phyloP scores from a whole-genome alignment of 805 yeast genomes.

The Alloascoidea africana region DNA sequence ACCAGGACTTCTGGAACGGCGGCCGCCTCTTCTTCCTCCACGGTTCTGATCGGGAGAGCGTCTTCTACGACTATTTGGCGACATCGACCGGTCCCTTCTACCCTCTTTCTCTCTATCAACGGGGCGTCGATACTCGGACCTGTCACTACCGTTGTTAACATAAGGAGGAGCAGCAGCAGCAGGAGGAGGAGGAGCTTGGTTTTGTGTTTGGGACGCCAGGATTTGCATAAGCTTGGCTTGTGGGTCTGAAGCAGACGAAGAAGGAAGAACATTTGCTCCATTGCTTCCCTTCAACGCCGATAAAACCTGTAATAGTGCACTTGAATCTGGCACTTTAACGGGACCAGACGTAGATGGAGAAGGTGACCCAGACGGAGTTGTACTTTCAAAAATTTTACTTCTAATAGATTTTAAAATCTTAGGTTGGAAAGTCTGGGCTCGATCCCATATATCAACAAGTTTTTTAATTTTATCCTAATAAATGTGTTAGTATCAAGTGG shows the following conservation, averaged over 20 bases:
- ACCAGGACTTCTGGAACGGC: slow-evolving; percentile 4
- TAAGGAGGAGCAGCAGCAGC: slow-evolving; percentile 5
- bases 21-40: neutral
- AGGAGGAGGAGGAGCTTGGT: slow-evolving; percentile 5
- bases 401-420: slow-evolving; percentile 39
- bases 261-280: slow-evolving; percentile 3
- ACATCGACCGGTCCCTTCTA: slow-evolving; percentile 8
- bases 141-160: slow-evolving; percentile 5
- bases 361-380: too few relatives aligned
- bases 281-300: slow-evolving; percentile 19
- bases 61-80: slow-evolving; percentile 9
- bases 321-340: neutral
- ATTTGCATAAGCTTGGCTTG: slow-evolving; percentile 16
- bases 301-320: neutral
- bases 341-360: slow-evolving; percentile 6
- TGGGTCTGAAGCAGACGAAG: slow-evolving; percentile 14
- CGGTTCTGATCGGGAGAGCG: neutral
- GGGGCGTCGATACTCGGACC: slow-evolving; percentile 4
- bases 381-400: slow-evolving; percentile 33
- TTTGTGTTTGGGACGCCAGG: slow-evolving; percentile 13
- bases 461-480: slow-evolving; percentile 54
- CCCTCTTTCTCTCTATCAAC: neutral
- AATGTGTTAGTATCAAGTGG: slow-evolving; percentile 9
- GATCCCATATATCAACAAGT: slow-evolving; percentile 85
- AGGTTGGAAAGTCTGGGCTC: slow-evolving; percentile 61